Conservation (phyloP, 2,329 filamentous ascomycete genomes). For the Alternaria gansuensis region DNA sequence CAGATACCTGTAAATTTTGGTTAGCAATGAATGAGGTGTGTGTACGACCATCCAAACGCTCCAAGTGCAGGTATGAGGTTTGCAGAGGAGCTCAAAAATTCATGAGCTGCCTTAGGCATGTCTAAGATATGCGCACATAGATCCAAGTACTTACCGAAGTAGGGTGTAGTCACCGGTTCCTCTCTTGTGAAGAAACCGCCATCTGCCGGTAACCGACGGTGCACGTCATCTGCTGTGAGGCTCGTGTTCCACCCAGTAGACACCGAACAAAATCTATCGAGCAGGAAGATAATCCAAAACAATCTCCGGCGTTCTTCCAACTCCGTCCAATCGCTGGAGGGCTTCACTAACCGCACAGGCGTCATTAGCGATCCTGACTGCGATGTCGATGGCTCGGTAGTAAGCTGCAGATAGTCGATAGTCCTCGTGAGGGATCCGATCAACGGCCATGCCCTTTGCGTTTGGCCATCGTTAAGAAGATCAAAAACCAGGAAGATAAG, state of each 20-base stretch:
- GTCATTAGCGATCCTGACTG: slow-evolving; percentile 43
- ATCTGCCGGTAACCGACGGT: slow-evolving; percentile 45
- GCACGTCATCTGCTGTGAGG: slow-evolving; percentile 48
- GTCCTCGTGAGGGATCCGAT: slow-evolving; percentile 49
- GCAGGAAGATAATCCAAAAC: slow-evolving; percentile 48
- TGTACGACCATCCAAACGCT: too few species aligned
- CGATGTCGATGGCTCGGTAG: slow-evolving; percentile 39
- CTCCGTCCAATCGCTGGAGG: slow-evolving; percentile 44
- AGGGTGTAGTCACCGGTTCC: slow-evolving; percentile 46
- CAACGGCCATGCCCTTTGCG: slow-evolving; percentile 43
- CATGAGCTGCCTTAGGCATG: too few species aligned
- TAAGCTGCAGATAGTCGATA: slow-evolving; percentile 47
- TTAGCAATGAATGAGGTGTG: too few species aligned
- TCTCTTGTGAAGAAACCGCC: slow-evolving; percentile 48
- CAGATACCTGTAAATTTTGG: slow-evolving; percentile 28
- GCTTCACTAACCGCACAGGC: slow-evolving; percentile 37
- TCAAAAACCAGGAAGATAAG: slow-evolving; percentile 48
- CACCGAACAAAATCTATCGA: slow-evolving; percentile 48
- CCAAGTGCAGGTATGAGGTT: too few species aligned
- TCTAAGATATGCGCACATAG: too few species aligned
- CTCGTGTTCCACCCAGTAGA: slow-evolving; percentile 49
- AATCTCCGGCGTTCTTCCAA: slow-evolving; percentile 45
- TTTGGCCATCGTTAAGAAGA: slow-evolving; percentile 45
- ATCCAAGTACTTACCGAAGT: slow-evolving; percentile 29
- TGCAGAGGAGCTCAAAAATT: too few species aligned